Conservation (phyloP, 805 yeast species). For the Candida khao-thaluensis region DNA sequence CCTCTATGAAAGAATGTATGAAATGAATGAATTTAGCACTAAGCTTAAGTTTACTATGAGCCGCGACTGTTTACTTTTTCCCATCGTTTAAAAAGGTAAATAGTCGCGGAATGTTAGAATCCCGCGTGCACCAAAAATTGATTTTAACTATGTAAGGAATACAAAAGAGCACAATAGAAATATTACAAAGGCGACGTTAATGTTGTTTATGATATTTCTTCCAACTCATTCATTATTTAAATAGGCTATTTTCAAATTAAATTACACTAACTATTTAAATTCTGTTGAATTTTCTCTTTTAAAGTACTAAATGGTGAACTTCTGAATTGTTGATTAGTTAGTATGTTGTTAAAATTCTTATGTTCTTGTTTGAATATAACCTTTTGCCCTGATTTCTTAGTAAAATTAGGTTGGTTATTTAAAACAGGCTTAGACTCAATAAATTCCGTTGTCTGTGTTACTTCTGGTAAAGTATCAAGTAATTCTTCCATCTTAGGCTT, state of each 20-base stretch:
- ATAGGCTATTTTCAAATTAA: no score
- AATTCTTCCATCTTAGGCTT: conserved; percentile 69
- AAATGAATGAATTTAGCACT: neutral
- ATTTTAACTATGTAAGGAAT: no score
- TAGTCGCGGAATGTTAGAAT: conserved; percentile 2
- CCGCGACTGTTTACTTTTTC: conserved; percentile 7
- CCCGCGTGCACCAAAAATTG: no score
- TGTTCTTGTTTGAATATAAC: conserved; percentile 58
- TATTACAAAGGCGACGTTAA: no score
- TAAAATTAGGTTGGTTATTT: conserved; percentile 51
- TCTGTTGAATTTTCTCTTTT: conserved; percentile 27
- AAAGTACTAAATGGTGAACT: conserved; percentile 64
- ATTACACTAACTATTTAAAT: no score
- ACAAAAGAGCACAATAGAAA: no score
- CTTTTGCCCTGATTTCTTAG: conserved; percentile 38
- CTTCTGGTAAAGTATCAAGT: conserved; percentile 49
- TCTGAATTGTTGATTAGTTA: conserved; percentile 55
- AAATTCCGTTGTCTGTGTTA: conserved; percentile 13
- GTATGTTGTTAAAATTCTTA: conserved; percentile 54
- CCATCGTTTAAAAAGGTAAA: conserved; percentile 3
- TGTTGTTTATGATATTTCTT: no score
- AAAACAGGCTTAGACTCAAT: conserved; percentile 21
- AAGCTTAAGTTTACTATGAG: neutral
- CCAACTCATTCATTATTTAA: no score
- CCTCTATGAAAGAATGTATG: no score